Conservation (phyloP, 2,329 filamentous ascomycete species). For the Camptophora hylomeconis region DNA sequence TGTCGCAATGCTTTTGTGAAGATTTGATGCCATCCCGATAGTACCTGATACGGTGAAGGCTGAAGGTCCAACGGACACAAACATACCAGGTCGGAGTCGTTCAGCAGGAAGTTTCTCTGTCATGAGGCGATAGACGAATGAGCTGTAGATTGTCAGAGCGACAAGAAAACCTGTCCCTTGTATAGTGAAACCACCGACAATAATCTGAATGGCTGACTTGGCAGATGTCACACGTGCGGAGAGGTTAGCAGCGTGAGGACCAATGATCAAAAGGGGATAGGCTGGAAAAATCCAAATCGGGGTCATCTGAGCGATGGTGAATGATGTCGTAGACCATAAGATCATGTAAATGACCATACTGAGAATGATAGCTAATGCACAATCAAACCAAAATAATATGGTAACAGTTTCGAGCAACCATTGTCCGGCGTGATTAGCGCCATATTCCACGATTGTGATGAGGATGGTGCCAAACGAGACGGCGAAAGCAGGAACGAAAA, state of each 20-base stretch:
- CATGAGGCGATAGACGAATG: constrained; percentile 78
- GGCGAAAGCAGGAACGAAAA: constrained; percentile 59
- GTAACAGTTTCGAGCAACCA: constrained; percentile 52
- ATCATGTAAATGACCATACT: constrained; percentile 63
- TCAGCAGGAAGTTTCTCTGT: constrained; percentile 73
- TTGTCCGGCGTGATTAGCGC: constrained; percentile 44
- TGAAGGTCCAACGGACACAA: constrained; percentile 67
- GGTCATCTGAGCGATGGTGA: constrained; percentile 72
- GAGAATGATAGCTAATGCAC: constrained; percentile 50
- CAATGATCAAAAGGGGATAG: constrained; percentile 66
- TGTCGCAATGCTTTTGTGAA: constrained; percentile 32
- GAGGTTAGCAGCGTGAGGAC: constrained; percentile 54
- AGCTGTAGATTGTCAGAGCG: constrained; percentile 67
- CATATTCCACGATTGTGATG: constrained; percentile 69
- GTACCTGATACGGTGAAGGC: constrained; percentile 54
- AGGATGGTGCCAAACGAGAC: constrained; percentile 63
- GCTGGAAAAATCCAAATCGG: constrained; percentile 81
- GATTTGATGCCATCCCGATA: constrained; percentile 42
- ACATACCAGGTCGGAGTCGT: constrained; percentile 67
- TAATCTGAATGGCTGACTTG: constrained; percentile 36
- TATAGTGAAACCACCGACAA: constrained; percentile 46
- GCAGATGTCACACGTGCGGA: constrained; percentile 32
- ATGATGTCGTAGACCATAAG: constrained; percentile 53
- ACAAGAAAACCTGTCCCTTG: constrained; percentile 54
- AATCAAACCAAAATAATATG: constrained; percentile 63